Base-by-base conservation (phyloP, 805 yeast genomes). In the Yarrowia sp. region DNA sequence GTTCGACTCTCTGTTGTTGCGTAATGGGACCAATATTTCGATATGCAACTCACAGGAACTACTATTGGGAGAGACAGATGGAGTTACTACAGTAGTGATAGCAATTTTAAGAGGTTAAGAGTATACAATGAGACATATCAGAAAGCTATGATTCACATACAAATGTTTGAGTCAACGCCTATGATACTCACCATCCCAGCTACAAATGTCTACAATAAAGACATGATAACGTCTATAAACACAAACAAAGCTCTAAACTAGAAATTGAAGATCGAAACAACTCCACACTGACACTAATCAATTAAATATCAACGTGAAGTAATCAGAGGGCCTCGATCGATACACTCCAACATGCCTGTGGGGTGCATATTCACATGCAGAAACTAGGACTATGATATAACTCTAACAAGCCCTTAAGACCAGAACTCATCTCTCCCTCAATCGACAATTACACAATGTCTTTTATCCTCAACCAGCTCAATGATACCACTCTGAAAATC, bases 311-410 rank as follows among this genome's bases (percentile, higher is more conserved):
- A 21, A 40, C 10, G 21, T 12, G 2, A 22, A 11, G 4, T 9
- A 21, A 4, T 16, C 46, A 12, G 12, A 12, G 11, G n/a, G 4
- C 17, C 12, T 2, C 48, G 32, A n/a, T 44, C 33, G 22, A 26
- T 26, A 44, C 22, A 41, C 46, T 28, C 33, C 30, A 43, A 43
- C 48, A 32, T 43, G 32, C 32, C 56, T 30, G 56, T 49, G 44
- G 59, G 44, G 59, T 52, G 59, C 59, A 52, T 52, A 52, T 35
- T 52, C 59, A 52, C 59, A 52, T 52, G 59, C 59, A 52, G 59
- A 52, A 36, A 52, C 51, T 30, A 17, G 52, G 36, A 12, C 52
- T 24, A 52, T n/a, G 43, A 36, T 24, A 24, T 24, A 52, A 52
- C 59, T 52, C 44, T 52, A 52, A 35, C 11, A 12, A 17, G 12